phyloP scores from a whole-genome alignment of 2,329 filamentous ascomycete genomes.

The Myotisia sp. region DNA sequence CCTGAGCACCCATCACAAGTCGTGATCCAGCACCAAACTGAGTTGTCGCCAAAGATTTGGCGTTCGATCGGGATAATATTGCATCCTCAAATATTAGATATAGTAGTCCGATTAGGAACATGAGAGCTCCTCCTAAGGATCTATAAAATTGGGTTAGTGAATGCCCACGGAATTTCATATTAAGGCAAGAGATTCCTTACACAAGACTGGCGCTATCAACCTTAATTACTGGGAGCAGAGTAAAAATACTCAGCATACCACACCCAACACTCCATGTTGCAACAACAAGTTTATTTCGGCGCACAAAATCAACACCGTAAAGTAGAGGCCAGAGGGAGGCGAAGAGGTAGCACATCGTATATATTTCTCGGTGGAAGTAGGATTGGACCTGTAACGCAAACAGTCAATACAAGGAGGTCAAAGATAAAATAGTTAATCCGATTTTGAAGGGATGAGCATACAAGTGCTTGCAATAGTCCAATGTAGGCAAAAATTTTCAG shows the following conservation, averaged over 20 bases:
- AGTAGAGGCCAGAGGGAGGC: conserved; percentile 64
- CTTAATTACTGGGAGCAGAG: conserved; percentile 75
- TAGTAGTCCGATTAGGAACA: conserved; percentile 58
- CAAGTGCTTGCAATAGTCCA: conserved; percentile 62
- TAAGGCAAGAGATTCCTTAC: conserved; percentile 35
- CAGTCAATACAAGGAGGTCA: neutral
- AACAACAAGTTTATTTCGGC: conserved; percentile 48
- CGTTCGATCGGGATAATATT: conserved; percentile 34
- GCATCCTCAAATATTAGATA: conserved; percentile 70
- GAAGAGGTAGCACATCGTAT: conserved; percentile 64
- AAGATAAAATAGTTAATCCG: neutral
- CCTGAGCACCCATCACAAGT: conserved; percentile 34
- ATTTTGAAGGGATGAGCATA: conserved; percentile 30
- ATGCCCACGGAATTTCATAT: neutral
- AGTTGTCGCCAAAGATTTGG: conserved; percentile 12
- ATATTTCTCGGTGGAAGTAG: conserved; percentile 80
- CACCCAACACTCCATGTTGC: conserved; percentile 64
- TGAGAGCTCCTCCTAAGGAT: conserved; percentile 59
- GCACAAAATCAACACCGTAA: conserved; percentile 60
- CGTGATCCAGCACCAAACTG: conserved; percentile 24
- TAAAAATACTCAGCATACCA: conserved; percentile 76
- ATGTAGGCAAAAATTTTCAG: conserved; percentile 56
- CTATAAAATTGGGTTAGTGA: conserved; percentile 31
- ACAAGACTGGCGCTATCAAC: conserved; percentile 61
- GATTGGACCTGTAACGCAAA: conserved; percentile 58